Conservation (phyloP, 78 protist genomes). For the Tieghemostelium lacteum region DNA sequence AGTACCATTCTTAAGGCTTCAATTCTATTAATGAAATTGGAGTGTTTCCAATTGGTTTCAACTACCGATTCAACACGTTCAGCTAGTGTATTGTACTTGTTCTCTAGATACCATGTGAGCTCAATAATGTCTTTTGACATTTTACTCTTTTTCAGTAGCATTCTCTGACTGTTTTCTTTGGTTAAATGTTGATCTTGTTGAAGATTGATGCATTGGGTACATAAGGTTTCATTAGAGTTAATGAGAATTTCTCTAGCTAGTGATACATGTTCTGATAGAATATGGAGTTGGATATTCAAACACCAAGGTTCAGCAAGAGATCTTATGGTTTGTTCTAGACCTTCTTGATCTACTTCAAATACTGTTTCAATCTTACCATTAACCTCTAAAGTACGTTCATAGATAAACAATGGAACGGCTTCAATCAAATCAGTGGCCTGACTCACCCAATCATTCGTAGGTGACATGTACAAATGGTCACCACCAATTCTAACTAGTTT, state of each 20-base stretch:
- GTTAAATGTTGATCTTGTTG: not conserved
- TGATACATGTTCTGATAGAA: constrained; percentile 34
- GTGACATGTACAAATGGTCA: constrained; percentile 60
- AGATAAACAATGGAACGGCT: constrained; percentile 79
- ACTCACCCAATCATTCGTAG: constrained; percentile 65
- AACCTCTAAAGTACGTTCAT: constrained; percentile 40
- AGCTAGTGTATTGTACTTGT: not conserved
- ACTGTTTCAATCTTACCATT: constrained; percentile 26
- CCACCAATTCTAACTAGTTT: constrained; percentile 77
- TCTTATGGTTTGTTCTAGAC: constrained; percentile 69
- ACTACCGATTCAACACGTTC: constrained; percentile 12
- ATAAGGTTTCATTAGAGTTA: not conserved
- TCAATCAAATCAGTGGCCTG: constrained; percentile 78
- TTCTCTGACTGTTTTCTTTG: not conserved
- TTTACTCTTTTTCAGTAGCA: no score
- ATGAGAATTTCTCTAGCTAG: constrained; percentile 58
- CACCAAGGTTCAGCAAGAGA: constrained; percentile 45
- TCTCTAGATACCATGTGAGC: not conserved
- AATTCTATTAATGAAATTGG: constrained; percentile 42
- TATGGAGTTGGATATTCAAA: constrained; percentile 45
- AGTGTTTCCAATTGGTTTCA: constrained; percentile 26
- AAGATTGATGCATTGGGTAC: not conserved
- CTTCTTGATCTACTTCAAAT: constrained; percentile 81
- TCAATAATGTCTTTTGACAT: not conserved
- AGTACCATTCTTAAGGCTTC: constrained; percentile 13